phyloP scores from a whole-genome alignment of 179 eudicot species.

The Drosera spatulata region DNA sequence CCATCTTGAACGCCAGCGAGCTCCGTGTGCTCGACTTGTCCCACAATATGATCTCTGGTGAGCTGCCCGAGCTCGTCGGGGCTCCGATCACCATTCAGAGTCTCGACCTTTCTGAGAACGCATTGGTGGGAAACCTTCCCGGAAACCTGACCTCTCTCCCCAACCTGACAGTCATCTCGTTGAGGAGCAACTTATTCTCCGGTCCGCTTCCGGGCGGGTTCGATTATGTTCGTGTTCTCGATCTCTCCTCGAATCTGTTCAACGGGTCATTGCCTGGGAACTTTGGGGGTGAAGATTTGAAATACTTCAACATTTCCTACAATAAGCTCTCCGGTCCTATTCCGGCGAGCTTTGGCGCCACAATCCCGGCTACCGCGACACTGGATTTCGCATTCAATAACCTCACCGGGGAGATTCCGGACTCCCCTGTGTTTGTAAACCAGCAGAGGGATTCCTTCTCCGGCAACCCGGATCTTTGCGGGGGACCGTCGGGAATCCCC shows the following conservation, averaged over 20 bases:
- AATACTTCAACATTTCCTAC: constrained; percentile 42
- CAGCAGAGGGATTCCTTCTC: constrained; percentile 34
- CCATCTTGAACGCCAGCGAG: constrained; percentile 31
- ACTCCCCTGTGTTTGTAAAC: constrained; percentile 23
- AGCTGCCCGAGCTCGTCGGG: constrained; percentile 35
- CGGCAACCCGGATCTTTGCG: constrained; percentile 66
- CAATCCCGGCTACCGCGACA: constrained; percentile 43
- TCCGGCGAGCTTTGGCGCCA: constrained; percentile 34
- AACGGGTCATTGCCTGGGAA: constrained; percentile 56
- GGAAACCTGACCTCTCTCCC: constrained; percentile 25
- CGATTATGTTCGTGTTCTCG: constrained; percentile 31
- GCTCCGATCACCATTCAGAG: constrained; percentile 23
- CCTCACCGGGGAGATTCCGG: constrained; percentile 59
- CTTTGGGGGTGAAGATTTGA: constrained; percentile 34
- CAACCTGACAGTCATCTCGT: constrained; percentile 40
- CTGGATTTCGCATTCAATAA: constrained; percentile 73
- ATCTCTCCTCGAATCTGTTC: constrained; percentile 58
- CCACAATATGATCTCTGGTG: constrained; percentile 52
- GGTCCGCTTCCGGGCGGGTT: constrained; percentile 49
- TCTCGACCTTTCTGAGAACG: constrained; percentile 56
- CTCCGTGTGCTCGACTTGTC: constrained; percentile 54
- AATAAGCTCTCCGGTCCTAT: constrained; percentile 62
- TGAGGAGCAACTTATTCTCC: constrained; percentile 42
- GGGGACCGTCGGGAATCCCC: constrained; percentile 33
- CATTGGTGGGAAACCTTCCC: constrained; percentile 53